Evolutionary conservation across 2,329 filamentous ascomycete genomes (phyloP).

Genomic region (Thermomyces lanuginosus): DNA sequence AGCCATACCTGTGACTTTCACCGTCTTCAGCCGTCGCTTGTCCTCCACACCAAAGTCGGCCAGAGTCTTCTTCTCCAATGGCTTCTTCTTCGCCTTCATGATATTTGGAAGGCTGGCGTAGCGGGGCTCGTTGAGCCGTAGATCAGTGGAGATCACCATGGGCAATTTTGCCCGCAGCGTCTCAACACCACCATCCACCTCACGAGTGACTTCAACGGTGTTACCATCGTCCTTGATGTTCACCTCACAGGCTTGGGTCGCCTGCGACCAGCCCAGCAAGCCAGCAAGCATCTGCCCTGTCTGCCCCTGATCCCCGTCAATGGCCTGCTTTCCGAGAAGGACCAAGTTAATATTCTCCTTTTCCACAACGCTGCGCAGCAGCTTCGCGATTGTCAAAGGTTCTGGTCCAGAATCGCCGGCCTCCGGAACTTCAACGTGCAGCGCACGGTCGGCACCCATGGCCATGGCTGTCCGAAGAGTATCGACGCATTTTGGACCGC

Average conservation of each 20-base stretch:
- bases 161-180: constrained; percentile 73
- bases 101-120: constrained; percentile 96
- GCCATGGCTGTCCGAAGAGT: constrained; percentile 92
- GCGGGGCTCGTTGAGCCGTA: constrained; percentile 84
- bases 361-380: constrained; percentile 64
- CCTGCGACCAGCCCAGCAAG: constrained; percentile 80
- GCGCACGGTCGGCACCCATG: constrained; percentile 85
- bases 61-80: constrained; percentile 77
- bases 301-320: constrained; percentile 90
- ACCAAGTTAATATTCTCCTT: constrained; percentile 82
- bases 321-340: constrained; percentile 91
- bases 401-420: constrained; percentile 53
- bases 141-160: constrained; percentile 85
- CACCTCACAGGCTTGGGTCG: constrained; percentile 79
- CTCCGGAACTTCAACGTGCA: constrained; percentile 71
- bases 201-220: constrained; percentile 60
- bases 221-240: constrained; percentile 54
- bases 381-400: constrained; percentile 81
- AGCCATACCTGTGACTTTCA: constrained; percentile 66
- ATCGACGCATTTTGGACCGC: constrained; percentile 73
- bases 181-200: constrained; percentile 92
- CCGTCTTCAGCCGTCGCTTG: constrained; percentile 62
- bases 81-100: constrained; percentile 99
- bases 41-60: constrained; percentile 65
- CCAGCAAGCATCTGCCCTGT: constrained; percentile 97